Base-by-base conservation (phyloP, 371 early-diverging fungal genomes). In the Saksenaea oblongispora region DNA sequence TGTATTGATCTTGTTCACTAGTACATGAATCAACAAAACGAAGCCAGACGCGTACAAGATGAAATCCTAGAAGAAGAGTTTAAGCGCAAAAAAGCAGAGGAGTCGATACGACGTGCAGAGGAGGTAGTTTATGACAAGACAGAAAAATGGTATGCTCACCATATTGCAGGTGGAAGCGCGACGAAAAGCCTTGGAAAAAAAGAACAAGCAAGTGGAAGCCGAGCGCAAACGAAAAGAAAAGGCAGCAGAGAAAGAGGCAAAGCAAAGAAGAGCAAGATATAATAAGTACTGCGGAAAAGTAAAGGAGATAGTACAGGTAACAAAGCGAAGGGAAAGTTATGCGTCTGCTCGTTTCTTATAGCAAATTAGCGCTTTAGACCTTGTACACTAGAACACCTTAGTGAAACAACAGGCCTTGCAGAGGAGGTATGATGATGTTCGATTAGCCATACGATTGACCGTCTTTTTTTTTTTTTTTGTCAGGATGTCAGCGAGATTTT, bases 1-100 rank as follows among this genome's bases (percentile, higher is more conserved):
- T 58, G 15, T 14, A 56, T 15, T 17, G 28, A 22, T 13, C 14
- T n/a, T 26, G 18, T 37, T 5, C 26, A 39, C 22, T 47, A 76
- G 74, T 77, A 77, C 39, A 65, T 80, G 70, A 70, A 73, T 17
- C 77, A 75, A 14, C 80, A 77, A 57, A 63, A 67, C 1, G 72
- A 77, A 18, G 14, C 69, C 22, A 63, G 78, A 39, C 59, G 67
- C 62, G 71, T 68, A 3, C 74, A 77, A 57, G 78, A 77, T 3
- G 71, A 80, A 27, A 58, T 66, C 1, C 36, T 64, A 11, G 80
- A 75, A 53, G 75, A 75, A 27, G 67, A 70, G 34, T 77, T 70
- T 61, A 41, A 62, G 64, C 70, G 67, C 9, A 66, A 57, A 27
- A 75, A 77, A 47, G 47, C 73, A 10, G 78, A 73, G 53, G 72